Evolutionary conservation across 345 rosid species (phyloP).

Genomic region (Luvunga scandens): DNA sequence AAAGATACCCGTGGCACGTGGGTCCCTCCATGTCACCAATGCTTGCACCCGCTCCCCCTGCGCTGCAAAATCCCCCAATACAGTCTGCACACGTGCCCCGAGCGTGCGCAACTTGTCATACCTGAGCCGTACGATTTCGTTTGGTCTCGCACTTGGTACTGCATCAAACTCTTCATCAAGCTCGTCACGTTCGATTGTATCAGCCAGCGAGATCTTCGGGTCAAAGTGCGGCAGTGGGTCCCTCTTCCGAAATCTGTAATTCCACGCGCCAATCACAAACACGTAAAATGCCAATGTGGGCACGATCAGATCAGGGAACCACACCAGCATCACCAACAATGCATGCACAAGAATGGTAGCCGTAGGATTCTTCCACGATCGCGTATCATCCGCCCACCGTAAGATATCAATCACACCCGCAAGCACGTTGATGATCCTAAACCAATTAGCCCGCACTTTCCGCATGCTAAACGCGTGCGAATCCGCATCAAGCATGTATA

Average conservation of each 20-base stretch:
- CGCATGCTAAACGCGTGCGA: conserved; percentile 73
- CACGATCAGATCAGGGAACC: conserved; percentile 77
- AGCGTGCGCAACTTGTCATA: conserved; percentile 63
- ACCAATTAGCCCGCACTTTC: conserved; percentile 77
- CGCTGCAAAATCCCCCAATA: conserved; percentile 71
- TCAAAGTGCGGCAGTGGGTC: conserved; percentile 63
- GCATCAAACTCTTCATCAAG: conserved; percentile 80
- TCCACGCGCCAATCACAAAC: conserved; percentile 78
- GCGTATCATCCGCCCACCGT: conserved; percentile 82
- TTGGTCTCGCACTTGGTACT: conserved; percentile 46
- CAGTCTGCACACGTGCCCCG: conserved; percentile 54
- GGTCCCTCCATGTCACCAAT: conserved; percentile 81
- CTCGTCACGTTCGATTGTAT: conserved; percentile 47
- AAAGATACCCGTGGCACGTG: conserved; percentile 79
- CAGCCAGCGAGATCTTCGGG: conserved; percentile 68
- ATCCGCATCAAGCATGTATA: conserved; percentile 74
- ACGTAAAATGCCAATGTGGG: conserved; percentile 73
- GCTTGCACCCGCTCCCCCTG: conserved; percentile 79
- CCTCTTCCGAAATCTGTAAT: conserved; percentile 55
- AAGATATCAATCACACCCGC: conserved; percentile 52
- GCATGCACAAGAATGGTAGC: conserved; percentile 73
- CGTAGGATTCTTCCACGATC: conserved; percentile 73
- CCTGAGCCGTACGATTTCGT: conserved; percentile 44
- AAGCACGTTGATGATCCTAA: conserved; percentile 59
- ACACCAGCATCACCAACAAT: conserved; percentile 63